Evolutionary conservation across 176 grass and related monocot genomes (phyloP), one percentile per base, ranked within the genome.

Genomic region (Phoenix dactylifera): DNA sequence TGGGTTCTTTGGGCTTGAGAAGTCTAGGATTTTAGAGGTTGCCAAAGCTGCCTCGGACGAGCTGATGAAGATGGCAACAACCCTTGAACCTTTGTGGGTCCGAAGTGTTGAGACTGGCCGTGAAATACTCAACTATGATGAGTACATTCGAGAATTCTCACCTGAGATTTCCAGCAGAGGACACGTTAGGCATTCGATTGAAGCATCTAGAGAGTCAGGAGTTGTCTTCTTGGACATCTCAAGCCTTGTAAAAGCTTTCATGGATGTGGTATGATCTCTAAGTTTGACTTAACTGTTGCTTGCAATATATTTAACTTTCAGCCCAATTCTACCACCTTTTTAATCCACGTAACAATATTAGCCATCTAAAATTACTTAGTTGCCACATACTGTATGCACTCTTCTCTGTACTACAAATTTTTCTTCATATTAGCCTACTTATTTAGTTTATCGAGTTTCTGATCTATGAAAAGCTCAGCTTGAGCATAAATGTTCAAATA

Each of bases 51-150:
- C 86, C 2, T 52, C 89, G 80, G 79, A 81, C 4, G 86, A 95
- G 67, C 71, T 95, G 7, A 59, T 49, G 26, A 58, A 63, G 76
- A 88, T 90, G 86, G 67, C 58, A 18, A 80, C 74, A 12, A 57
- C 80, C 70, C 65, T 57, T 9, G 75, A 82, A 62, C 91, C 91
- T 10, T 72, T 96, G 55, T 90, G 86, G 86, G 50, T 88, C 52
- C 74, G 65, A 62, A 85, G 78, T 59, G 60, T 88, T 10, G 83
- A 90, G 72, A 88, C 86, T 20, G 72, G 69, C 3, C 75, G 83
- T 20, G 80, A 85, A 70, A 84, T 90, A 69, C 80, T 90, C 20
- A 82, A 87, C 64, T 85, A 87, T 75, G 80, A 90, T 55, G 86
- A 90, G 63, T 90, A 96, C 73, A 15, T 84, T 51, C 75, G 80